Conservation (phyloP, 345 rosid genomes). For the Camelina neglecta region DNA sequence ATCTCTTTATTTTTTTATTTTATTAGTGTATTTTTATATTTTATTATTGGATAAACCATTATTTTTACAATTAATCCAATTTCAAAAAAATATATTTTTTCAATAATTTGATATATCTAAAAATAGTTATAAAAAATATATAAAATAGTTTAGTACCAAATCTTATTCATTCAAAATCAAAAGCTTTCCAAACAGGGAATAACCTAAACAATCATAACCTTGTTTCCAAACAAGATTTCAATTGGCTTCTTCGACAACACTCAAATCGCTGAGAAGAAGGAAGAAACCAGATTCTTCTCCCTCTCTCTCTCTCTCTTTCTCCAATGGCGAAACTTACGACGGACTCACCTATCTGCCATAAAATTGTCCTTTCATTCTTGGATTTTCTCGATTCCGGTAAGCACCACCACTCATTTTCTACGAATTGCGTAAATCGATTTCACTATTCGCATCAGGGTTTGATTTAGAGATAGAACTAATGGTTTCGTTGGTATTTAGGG, state of each 20-base stretch:
- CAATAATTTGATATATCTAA: too few relatives aligned
- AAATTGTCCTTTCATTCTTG: slow-evolving; percentile 72
- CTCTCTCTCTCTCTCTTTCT: slow-evolving; percentile 1
- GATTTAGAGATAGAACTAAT: not conserved
- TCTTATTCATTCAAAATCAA: too few relatives aligned
- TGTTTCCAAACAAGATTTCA: slow-evolving; percentile 31
- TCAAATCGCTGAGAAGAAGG: not conserved
- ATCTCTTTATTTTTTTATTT: too few relatives aligned
- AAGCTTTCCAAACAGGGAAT: not conserved
- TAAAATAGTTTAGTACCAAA: too few relatives aligned
- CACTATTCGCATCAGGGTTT: not conserved
- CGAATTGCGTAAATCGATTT: not conserved
- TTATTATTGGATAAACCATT: too few relatives aligned
- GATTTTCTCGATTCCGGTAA: slow-evolving; percentile 79
- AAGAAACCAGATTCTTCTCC: slow-evolving; percentile 14
- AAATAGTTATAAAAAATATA: too few relatives aligned
- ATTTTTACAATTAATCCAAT: too few relatives aligned
- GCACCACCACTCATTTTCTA: not conserved
- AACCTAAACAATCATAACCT: not conserved
- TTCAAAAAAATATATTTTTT: too few relatives aligned
- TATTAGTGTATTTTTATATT: too few relatives aligned
- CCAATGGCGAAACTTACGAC: slow-evolving; percentile 63
- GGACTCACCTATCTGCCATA: slow-evolving; percentile 66
- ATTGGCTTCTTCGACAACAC: not conserved
- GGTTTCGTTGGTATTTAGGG: not conserved